phyloP scores from a whole-genome alignment of 768 basidiomycete genomes.

The Filobasidium floriforme region DNA sequence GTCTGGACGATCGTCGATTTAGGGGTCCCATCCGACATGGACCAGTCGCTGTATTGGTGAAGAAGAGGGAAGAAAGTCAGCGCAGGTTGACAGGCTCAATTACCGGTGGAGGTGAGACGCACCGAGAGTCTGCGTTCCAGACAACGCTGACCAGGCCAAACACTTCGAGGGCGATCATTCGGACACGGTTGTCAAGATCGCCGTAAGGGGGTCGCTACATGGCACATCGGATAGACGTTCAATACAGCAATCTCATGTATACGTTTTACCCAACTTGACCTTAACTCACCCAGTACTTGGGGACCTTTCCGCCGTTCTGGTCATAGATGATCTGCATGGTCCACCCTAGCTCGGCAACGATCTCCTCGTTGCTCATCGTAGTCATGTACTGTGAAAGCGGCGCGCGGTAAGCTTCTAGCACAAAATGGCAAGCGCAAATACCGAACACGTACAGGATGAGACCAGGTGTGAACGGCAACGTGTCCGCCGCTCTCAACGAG shows the following conservation, averaged over 20 bases:
- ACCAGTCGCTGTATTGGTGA: slow-evolving; percentile 56
- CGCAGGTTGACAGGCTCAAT: no score
- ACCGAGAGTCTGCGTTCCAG: slow-evolving; percentile 72
- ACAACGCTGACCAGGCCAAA: slow-evolving; percentile 79
- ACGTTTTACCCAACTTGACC: neutral
- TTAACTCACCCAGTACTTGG: slow-evolving; percentile 57
- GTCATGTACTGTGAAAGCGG: slow-evolving; percentile 27
- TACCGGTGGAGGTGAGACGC: neutral
- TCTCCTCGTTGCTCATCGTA: slow-evolving; percentile 55
- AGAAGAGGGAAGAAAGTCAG: no score
- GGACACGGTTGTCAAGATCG: slow-evolving; percentile 63
- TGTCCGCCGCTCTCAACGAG: slow-evolving; percentile 27
- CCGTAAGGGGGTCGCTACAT: slow-evolving; percentile 23
- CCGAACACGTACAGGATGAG: slow-evolving; percentile 27
- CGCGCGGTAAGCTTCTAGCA: neutral
- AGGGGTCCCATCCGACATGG: slow-evolving; percentile 47
- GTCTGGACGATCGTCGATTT: slow-evolving; percentile 53
- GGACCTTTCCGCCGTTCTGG: slow-evolving; percentile 66
- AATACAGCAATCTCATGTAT: no score
- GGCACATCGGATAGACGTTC: neutral
- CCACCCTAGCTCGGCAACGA: slow-evolving; percentile 75
- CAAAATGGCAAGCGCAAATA: neutral
- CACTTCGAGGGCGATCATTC: slow-evolving; percentile 75
- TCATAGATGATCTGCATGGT: slow-evolving; percentile 67
- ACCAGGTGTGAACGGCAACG: slow-evolving; percentile 46